These are phyloP conservation scores for Chrysanthemum makinoi DNA, from an alignment of 129 eudicot genomes.

Conservation along the genomic window DNA sequence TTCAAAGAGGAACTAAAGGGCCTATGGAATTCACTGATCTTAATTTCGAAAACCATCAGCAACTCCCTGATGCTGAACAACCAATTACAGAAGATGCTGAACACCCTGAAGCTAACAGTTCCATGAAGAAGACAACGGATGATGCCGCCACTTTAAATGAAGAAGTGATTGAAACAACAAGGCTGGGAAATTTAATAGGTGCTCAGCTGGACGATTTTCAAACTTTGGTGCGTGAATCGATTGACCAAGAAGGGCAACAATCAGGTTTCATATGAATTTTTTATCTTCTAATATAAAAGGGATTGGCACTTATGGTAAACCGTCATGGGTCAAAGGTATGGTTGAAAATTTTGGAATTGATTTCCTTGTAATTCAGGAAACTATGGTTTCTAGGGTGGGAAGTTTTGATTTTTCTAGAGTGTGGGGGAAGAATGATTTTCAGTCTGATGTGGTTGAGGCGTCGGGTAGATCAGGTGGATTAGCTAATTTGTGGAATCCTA, in stretches of 20 bases:
- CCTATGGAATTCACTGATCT: background rate
- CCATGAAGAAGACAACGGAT: background rate
- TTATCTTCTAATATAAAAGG: background rate
- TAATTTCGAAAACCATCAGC: background rate
- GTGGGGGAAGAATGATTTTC: background rate
- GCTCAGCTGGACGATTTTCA: background rate
- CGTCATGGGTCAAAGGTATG: background rate
- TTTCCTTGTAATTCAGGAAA: background rate
- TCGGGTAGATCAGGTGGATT: conserved; percentile 1
- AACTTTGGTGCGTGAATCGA: background rate
- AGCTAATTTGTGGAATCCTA: background rate
- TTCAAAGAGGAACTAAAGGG: background rate
- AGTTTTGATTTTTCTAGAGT: background rate
- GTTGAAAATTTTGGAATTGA: background rate
- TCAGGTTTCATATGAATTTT: background rate
- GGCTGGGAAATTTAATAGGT: background rate
- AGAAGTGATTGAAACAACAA: background rate
- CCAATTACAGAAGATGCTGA: background rate
- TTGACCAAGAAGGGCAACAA: background rate
- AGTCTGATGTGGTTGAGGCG: conserved; percentile 6
- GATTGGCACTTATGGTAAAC: background rate
- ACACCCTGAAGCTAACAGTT: background rate
- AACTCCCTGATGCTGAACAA: background rate
- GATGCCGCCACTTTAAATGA: background rate
- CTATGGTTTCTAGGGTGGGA: background rate